Percentiles rank a stretch among this genome's conserved stretches.
phyloP scores from a whole-genome alignment of 192 early-diverging fungal genomes.

The Coemansia sp. region DNA sequence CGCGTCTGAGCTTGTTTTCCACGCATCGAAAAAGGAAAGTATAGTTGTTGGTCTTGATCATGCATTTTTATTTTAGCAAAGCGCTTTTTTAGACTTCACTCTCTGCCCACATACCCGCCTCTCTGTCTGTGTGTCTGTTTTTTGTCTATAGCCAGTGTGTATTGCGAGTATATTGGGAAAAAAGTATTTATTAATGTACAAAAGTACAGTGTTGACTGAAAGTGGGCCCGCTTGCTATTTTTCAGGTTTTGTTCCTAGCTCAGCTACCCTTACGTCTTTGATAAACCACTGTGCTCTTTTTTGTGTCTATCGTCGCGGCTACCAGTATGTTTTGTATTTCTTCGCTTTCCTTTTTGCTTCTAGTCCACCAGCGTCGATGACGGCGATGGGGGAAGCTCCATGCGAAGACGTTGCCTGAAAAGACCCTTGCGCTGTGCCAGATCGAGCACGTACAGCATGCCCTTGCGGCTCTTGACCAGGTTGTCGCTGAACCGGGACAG shows the following conservation, averaged over 20 bases:
- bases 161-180: no score
- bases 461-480: slow-evolving; percentile 52
- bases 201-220: neutral
- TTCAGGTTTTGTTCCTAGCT: neutral
- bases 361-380: slow-evolving; percentile 4
- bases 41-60: no score
- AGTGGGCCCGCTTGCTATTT: neutral
- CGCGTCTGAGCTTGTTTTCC: neutral
- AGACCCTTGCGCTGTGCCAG: slow-evolving; percentile 51
- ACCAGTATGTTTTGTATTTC: neutral
- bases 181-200: neutral
- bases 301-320: neutral
- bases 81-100: no score
- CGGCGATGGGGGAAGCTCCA: slow-evolving; percentile 14
- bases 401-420: slow-evolving; percentile 36
- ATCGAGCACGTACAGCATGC: slow-evolving; percentile 57
- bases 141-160: no score
- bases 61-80: no score
- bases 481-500: slow-evolving; percentile 81
- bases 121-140: no score
- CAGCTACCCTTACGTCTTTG: no score
- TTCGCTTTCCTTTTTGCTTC: neutral
- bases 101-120: no score
- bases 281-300: neutral
- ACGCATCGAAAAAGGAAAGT: neutral